Conservation (phyloP, 2,329 filamentous ascomycete species). For the Fusarium chlamydosporum region DNA sequence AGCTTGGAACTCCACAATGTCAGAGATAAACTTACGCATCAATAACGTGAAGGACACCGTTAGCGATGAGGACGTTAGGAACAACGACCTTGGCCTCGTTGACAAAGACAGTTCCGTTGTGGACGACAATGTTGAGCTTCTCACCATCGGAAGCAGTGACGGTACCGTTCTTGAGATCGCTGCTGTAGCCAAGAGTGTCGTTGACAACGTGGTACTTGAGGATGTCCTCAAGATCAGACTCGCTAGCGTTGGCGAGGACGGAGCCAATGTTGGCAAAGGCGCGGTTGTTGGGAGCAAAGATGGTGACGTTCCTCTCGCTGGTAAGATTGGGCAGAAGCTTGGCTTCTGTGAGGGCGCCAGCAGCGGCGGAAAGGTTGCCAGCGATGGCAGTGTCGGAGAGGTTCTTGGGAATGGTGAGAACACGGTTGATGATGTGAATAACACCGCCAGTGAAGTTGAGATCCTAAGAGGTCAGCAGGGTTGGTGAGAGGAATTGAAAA, state of each 20-base stretch:
- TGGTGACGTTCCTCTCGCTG: conserved; percentile 60
- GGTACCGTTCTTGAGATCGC: conserved; percentile 46
- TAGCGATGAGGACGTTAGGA: conserved; percentile 65
- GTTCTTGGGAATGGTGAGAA: conserved; percentile 57
- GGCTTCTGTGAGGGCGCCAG: conserved; percentile 47
- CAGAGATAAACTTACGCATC: conserved; percentile 62
- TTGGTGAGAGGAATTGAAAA: neutral
- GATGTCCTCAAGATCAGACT: conserved; percentile 63
- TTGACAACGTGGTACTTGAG: conserved; percentile 74
- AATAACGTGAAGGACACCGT: conserved; percentile 71
- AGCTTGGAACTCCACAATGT: neutral
- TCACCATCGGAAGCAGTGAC: conserved; percentile 48
- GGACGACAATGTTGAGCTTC: conserved; percentile 60
- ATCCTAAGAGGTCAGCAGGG: conserved; percentile 50
- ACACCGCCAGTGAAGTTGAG: conserved; percentile 62
- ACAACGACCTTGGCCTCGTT: conserved; percentile 62
- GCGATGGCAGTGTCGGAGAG: conserved; percentile 52
- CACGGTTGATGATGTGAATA: conserved; percentile 64
- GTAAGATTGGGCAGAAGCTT: conserved; percentile 48
- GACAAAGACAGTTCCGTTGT: conserved; percentile 56
- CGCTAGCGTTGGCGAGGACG: conserved; percentile 60
- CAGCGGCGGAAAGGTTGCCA: conserved; percentile 43
- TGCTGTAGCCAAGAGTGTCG: conserved; percentile 60
- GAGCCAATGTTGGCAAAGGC: conserved; percentile 70
- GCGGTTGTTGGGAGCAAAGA: conserved; percentile 72